Base-by-base conservation (phyloP, 306 rosid genomes). In the Cucumis melo region DNA sequence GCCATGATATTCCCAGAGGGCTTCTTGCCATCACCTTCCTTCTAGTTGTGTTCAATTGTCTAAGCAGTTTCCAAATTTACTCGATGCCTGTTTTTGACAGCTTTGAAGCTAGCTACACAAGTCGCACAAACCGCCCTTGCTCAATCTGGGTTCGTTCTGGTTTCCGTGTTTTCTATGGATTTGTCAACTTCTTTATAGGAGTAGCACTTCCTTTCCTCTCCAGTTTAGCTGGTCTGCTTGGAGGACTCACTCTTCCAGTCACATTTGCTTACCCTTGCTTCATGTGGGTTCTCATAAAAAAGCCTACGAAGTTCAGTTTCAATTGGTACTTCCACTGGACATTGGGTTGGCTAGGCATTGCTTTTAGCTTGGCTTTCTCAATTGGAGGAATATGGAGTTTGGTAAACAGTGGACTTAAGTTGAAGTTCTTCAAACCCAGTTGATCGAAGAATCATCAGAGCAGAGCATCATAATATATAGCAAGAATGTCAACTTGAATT, bases 301-400 rank as follows among this genome's bases (percentile, higher is more conserved):
- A 87, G 83, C 99, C 99, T 56, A 58, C 93, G 20, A 91, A 90
- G 74, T 92, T 85, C 84, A 90, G 96, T 84, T 94, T 94, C 81
- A 94, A 83, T 80, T 94, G 99, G 99, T 94, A 94, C 57, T 90
- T 94, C 83, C 81, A 94, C 80, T 94, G 96, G 99, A 89, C 73
- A 73, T 85, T 94, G 41, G 99, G 97, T 24, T 94, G 99, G 96
- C 64, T 92, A 48, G 99, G 99, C 23, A 83, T 94, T 80, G 96
- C 86, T 62, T 94, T 94, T 60, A 94, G 99, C 80, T 78, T 92
- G 89, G 96, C 96, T 6, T 92, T 94, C 63, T 90, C 99, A 10
- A 90, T 92, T 74, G 99, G 99, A 57, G 99, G 99, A 21, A 83
- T 94, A n/a, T 94, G 99, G 99, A 94, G 99, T 82, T 90, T 92